Base-by-base conservation (phyloP, 2,329 filamentous ascomycete genomes). In the Niveomyces coronatus region DNA sequence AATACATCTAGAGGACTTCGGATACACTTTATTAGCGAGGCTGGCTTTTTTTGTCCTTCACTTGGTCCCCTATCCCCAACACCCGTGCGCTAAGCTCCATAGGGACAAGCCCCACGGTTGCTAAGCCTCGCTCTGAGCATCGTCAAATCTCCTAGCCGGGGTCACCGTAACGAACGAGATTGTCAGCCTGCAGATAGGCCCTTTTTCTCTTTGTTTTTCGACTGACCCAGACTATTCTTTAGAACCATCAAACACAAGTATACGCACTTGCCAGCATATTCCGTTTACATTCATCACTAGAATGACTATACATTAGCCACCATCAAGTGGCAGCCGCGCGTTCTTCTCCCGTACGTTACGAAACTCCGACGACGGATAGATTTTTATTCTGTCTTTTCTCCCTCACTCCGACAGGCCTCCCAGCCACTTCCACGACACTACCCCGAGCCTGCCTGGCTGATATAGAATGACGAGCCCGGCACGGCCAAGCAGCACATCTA, bases 391-490 rank as follows among this genome's bases (percentile, higher is more conserved):
- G 9, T 20, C 27, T 26, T 23, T 8, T 30, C 14, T 28, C n/a
- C 3, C 31, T 19, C 17, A 28, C 26, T 17, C 26, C 19, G 26
- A 11, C 17, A 38, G 7, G 7, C 11, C 7, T 24, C 22, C n/a
- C n/a, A n/a, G n/a, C n/a, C n/a, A n/a, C n/a, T n/a, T n/a, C n/a
- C n/a, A n/a, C n/a, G n/a, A n/a, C n/a, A n/a, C n/a, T n/a, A 16
- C 35, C 19, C 27, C 22, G 14, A 15, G 13, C 26, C 32, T 35
- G 23, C 32, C 20, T 13, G 35, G 34, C 26, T 30, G 36, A 39
- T 20, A 17, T 19, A 16, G 30, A 44, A 71, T 71, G 68, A 61
- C 61, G 40, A 65, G 64, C 48, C 53, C 53, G 44, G 52, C 53
- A 35, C 46, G 57, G 35, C 47, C 51, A 29, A 58, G 57, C 52